A percentile compares a stretch with the other conserved stretches of the same genome.
Evolutionary conservation across 495 filamentous ascomycete species (phyloP).

Genomic region (Penicillium angulare): DNA sequence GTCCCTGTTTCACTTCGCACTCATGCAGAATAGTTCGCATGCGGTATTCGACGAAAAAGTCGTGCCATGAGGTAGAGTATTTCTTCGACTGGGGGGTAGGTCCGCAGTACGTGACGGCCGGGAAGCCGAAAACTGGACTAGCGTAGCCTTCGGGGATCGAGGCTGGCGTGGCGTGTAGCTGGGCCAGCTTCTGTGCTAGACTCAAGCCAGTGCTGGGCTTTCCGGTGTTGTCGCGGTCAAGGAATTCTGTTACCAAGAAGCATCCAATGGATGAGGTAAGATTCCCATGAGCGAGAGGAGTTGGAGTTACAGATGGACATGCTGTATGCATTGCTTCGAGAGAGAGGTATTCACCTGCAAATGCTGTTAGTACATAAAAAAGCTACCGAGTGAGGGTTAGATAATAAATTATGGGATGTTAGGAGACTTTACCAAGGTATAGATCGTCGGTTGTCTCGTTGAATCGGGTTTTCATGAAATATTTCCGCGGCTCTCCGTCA

Average conservation of each 20-base stretch:
- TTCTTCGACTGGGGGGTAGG: constrained; percentile 76
- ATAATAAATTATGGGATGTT: too few relatives aligned
- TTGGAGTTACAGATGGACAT: too few relatives aligned
- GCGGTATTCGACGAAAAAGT: constrained; percentile 77
- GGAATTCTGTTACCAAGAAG: constrained; percentile 83
- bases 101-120: constrained; percentile 81
- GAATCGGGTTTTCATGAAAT: too few relatives aligned
- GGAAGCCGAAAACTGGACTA: constrained; percentile 77
- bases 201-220: constrained; percentile 29
- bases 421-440: too few relatives aligned
- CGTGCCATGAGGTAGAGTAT: constrained; percentile 68
- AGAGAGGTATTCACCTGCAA: too few relatives aligned
- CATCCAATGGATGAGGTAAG: too few relatives aligned
- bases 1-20: constrained; percentile 59
- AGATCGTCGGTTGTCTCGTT: too few relatives aligned
- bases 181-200: constrained; percentile 73
- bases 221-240: constrained; percentile 53
- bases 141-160: constrained; percentile 52
- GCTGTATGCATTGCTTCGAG: too few relatives aligned
- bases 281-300: too few relatives aligned
- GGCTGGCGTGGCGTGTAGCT: constrained; percentile 74
- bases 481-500: too few relatives aligned
- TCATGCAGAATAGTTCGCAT: constrained; percentile 60
- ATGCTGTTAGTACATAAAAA: too few relatives aligned
- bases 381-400: too few relatives aligned